These are phyloP conservation scores for Apiospora rasikravindrae DNA, from an alignment of 2,329 filamentous ascomycete species.

Conservation along the genomic window DNA sequence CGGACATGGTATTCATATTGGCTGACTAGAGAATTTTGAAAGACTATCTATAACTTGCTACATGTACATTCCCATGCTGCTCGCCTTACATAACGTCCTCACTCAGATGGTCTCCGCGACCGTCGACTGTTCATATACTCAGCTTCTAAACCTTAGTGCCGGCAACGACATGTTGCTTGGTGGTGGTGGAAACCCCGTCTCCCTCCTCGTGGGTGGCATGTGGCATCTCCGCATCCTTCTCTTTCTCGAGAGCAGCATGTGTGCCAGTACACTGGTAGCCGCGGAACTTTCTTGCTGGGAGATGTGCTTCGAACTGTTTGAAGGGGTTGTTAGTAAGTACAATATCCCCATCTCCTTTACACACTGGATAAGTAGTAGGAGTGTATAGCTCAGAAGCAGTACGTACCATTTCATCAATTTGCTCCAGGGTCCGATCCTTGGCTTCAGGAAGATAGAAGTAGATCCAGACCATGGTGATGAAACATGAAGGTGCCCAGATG, in stretches of 20 bases:
- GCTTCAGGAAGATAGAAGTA: slow-evolving; percentile 53
- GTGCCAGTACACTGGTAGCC: slow-evolving; percentile 28
- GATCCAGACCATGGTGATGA: slow-evolving; percentile 38
- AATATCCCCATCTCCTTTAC: no score
- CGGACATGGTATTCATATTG: no score
- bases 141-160: background rate
- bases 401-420: slow-evolving; percentile 53
- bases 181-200: background rate
- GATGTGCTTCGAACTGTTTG: slow-evolving; percentile 30
- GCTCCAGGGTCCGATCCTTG: slow-evolving; percentile 52
- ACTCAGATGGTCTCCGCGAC: no score
- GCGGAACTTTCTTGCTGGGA: slow-evolving; percentile 31
- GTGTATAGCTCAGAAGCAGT: background rate
- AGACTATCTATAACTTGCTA: no score
- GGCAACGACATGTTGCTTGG: background rate
- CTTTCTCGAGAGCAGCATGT: background rate
- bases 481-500: slow-evolving; percentile 50
- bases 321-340: no score
- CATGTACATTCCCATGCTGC: background rate
- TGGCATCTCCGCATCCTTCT: slow-evolving; percentile 7
- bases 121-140: rapidly evolving
- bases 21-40: no score
- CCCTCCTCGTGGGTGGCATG: slow-evolving; percentile 29
- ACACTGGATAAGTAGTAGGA: no score
- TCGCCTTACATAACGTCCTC: no score